Conservation (phyloP, 2,329 filamentous ascomycete genomes). For the Aplosporella prunicola region DNA sequence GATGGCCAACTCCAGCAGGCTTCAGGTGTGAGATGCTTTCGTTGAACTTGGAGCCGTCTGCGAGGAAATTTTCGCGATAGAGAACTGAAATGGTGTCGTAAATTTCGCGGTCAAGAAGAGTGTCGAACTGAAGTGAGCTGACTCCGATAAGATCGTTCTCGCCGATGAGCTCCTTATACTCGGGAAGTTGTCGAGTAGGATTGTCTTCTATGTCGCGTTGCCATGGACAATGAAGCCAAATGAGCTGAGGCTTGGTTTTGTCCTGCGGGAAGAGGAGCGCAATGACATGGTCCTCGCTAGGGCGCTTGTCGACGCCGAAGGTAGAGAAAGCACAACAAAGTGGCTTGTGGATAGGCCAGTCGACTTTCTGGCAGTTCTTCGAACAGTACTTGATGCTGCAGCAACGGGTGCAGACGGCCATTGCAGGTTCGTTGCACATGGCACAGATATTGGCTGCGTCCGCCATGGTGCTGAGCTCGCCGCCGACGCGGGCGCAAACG, state of each 20-base stretch:
- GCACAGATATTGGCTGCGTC: background rate
- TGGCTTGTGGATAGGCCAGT: slow-evolving; percentile 10
- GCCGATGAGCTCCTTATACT: background rate
- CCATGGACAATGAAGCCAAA: slow-evolving; percentile 8
- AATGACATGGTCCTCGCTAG: slow-evolving; percentile 3
- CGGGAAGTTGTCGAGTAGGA: background rate
- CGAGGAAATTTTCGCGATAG: slow-evolving; percentile 9
- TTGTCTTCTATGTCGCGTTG: background rate
- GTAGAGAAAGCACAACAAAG: slow-evolving; percentile 8
- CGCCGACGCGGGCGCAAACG: no score
- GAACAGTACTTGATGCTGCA: slow-evolving; percentile 10
- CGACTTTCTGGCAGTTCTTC: slow-evolving; percentile 9
- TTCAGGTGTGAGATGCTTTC: slow-evolving; percentile 8
- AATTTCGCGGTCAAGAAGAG: slow-evolving; percentile 4
- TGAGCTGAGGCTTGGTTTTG: slow-evolving; percentile 3
- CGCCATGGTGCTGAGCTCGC: background rate
- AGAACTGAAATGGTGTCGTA: slow-evolving; percentile 7
- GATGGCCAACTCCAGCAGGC: no score
- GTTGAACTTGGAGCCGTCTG: slow-evolving; percentile 13
- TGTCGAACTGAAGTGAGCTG: slow-evolving; percentile 1
- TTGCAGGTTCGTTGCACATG: background rate
- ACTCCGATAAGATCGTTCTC: background rate
- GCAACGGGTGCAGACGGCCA: slow-evolving; percentile 6
- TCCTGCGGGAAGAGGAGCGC: slow-evolving; percentile 8
- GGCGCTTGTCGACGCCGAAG: slow-evolving; percentile 3